Base-by-base conservation (phyloP, 345 rosid species). In the Mallotus nudiflorus region DNA sequence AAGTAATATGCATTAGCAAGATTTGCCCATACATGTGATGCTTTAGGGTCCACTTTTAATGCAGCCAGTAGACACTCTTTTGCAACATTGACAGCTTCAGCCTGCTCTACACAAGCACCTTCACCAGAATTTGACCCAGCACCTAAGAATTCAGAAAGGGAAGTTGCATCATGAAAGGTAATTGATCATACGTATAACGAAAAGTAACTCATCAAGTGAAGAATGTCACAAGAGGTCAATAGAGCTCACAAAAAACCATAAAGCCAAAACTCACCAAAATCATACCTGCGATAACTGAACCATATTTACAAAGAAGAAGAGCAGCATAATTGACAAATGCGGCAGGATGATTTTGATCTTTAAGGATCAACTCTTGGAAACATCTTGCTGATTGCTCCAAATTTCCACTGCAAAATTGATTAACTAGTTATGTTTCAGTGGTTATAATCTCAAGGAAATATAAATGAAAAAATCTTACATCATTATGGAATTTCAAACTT, bases 291-390 rank as follows among this genome's bases (percentile, higher is more conserved):
- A 88, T 78, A 74, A 77, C 80, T 54, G 92, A 87, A 67, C 97
- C 92, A 78, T 85, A 72, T 82, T 88, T 90, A 86, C 90, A 89
- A 57, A 92, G 87, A 72, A 95, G 91, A 81, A 84, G 68, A 2
- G 90, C 91, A 53, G 97, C 97, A 82, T 90, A 95, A 71, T 95
- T 90, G 69, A 87, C 73, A 53, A 92, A 81, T 31, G 97, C 91
- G 35, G 97, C 87, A 53, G 99, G 99, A 82, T 95, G 99, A 57
- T 86, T 89, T 80, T 92, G 98, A 79, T 95, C 99, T 81, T 84
- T 89, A 56, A 90, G 82, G 56, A 92, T 76, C 85, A 95, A 66
- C 69, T 90, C 96, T 84, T 92, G 93, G 69, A 95, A 86, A 75
- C 96, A 95, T 76, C 87, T 92, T 64, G 87, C 91, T 71, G 99